Evolutionary conservation across 2,329 filamentous ascomycete species (phyloP), one percentile per base, ranked within the genome.

Genomic region (Eutypa lata): DNA sequence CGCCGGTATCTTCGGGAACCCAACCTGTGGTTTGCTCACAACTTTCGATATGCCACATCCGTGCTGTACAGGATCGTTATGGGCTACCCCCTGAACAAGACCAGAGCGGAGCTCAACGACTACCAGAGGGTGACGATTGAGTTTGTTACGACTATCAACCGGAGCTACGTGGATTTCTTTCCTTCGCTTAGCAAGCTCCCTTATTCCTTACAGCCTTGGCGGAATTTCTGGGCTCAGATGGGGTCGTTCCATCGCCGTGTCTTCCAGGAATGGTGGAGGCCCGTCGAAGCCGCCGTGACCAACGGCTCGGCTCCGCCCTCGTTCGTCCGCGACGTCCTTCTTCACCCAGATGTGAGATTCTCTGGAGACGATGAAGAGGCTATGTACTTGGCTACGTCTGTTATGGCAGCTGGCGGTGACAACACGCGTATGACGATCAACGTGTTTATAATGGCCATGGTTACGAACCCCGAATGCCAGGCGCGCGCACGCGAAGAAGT

Each of bases 331-430:
- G 68, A 67, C 55, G 61, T 62, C n/a, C n/a, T n/a, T n/a, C n/a
- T n/a, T n/a, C n/a, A n/a, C n/a, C n/a, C n/a, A n/a, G n/a, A 59
- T 18, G 47, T 51, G 10, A 67, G 58, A 55, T 71, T 59, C 53
- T 57, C 56, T 6, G 63, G 63, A 11, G 57, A 62, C 35, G 66
- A 70, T 2, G 61, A 68, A 46, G 67, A 71, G 21, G 67, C 68
- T 7, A 72, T 70, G 64, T 72, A 70, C 24, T 61, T 72, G 11
- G 67, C 69, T 2, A 62, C 62, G 40, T 65, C 64, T 18, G 51
- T 72, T 16, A 61, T 73, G 10, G 68, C 64, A 44, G 68, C 69
- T 0, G 69, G 70, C 1, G 62, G 61, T 16, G 70, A 72, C 54
- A 72, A 63, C 5, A 69, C 65, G 0, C 54, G 68, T 3, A 58